A percentile compares a stretch with the other conserved stretches of the same genome.
Conservation (phyloP, 179 eudicot genomes). For the Pouteria campechiana region DNA sequence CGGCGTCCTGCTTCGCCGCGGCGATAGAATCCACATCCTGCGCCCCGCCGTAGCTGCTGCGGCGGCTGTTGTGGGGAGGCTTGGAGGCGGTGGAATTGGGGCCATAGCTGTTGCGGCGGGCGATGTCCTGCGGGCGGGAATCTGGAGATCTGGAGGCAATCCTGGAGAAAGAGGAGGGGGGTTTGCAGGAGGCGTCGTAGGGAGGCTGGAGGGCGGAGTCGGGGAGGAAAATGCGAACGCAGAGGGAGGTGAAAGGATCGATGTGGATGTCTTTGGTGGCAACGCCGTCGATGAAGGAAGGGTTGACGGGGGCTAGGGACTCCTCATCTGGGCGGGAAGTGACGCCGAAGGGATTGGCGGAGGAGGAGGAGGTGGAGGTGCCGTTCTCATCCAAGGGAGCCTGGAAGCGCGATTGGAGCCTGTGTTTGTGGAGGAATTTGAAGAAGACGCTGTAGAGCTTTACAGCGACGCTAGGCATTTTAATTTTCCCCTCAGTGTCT, state of each 20-base stretch:
- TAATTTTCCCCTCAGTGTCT: neutral
- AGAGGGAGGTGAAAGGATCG: constrained; percentile 56
- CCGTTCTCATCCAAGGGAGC: constrained; percentile 16
- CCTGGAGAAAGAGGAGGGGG: constrained; percentile 14
- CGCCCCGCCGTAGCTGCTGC: constrained; percentile 46
- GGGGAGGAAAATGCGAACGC: constrained; percentile 66
- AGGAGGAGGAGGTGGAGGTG: constrained; percentile 1
- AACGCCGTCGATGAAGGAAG: constrained; percentile 69
- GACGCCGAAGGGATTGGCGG: constrained; percentile 41
- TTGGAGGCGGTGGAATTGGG: constrained; percentile 7
- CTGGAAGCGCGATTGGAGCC: constrained; percentile 60
- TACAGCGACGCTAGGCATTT: constrained; percentile 91
- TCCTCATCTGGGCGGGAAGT: constrained; percentile 83
- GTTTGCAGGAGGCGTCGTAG: constrained; percentile 10
- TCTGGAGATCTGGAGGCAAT: constrained; percentile 6
- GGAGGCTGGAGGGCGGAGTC: constrained; percentile 42
- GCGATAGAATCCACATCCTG: constrained; percentile 17
- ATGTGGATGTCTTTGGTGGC: constrained; percentile 87
- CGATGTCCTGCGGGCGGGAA: neutral
- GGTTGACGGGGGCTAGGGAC: constrained; percentile 57
- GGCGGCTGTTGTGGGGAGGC: constrained; percentile 18
- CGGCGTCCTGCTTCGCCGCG: constrained; percentile 23
- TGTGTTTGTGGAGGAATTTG: constrained; percentile 72
- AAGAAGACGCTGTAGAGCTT: constrained; percentile 89
- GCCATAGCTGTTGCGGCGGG: constrained; percentile 50